These are phyloP conservation scores for Neurospora sp. DNA, from an alignment of 495 filamentous ascomycete genomes.

Conservation along the genomic window DNA sequence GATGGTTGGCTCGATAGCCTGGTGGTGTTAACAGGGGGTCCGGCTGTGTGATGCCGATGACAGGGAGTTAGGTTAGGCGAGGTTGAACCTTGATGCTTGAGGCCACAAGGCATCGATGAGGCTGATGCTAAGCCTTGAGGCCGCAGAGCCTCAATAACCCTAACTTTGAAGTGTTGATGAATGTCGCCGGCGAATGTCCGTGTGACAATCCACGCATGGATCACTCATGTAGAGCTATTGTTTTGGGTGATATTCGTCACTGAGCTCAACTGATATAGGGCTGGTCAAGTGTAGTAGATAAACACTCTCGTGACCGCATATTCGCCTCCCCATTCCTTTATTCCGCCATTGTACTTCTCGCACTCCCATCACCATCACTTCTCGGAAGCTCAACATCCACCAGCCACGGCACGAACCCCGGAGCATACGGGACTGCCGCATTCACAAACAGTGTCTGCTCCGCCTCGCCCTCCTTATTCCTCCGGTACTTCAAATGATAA, in stretches of 20 bases:
- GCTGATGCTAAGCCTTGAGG: too few relatives aligned
- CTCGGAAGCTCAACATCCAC: conserved; percentile 45
- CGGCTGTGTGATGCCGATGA: too few relatives aligned
- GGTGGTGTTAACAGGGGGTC: too few relatives aligned
- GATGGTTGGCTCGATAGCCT: too few relatives aligned
- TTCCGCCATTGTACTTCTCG: not conserved
- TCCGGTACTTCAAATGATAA: conserved; percentile 22
- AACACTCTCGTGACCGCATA: not conserved
- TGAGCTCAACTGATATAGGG: not conserved
- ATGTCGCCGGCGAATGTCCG: too few relatives aligned
- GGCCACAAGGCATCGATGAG: too few relatives aligned
- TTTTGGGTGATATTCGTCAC: not conserved
- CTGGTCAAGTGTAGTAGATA: not conserved
- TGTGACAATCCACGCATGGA: too few relatives aligned
- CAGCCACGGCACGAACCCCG: conserved; percentile 49
- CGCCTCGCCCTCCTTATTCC: conserved; percentile 23
- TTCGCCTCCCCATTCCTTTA: not conserved
- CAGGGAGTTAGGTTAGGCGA: too few relatives aligned
- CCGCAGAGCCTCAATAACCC: too few relatives aligned
- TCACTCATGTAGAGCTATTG: not conserved
- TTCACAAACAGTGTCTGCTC: conserved; percentile 62
- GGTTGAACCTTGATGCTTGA: too few relatives aligned
- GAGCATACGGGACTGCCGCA: conserved; percentile 42
- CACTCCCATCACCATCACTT: not conserved
- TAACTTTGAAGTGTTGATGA: too few relatives aligned